These are phyloP conservation scores for Aurantiochytrium sp. DNA, from an alignment of 108 stramenopile species.

Conservation along the genomic window DNA sequence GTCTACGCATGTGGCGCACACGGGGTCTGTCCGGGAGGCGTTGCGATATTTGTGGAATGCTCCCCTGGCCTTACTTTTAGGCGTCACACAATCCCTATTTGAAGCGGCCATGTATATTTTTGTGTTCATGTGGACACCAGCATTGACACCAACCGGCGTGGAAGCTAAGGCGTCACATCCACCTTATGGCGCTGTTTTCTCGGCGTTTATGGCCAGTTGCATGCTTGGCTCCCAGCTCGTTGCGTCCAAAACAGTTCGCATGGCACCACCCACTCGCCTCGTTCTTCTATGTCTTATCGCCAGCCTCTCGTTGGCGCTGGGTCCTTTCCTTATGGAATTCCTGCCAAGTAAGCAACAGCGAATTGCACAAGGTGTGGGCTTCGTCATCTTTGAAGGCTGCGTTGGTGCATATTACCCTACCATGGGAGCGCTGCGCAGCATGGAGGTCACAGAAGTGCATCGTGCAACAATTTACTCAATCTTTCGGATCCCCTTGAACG, in stretches of 20 bases:
- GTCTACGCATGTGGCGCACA: background rate
- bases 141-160: conserved; percentile 32
- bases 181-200: conserved; percentile 79
- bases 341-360: background rate
- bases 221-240: conserved; percentile 80
- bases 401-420: conserved; percentile 93
- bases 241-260: conserved; percentile 30
- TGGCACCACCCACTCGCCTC: background rate
- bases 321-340: background rate
- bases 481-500: conserved; percentile 86
- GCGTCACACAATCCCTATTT: conserved; percentile 77
- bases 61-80: conserved; percentile 75
- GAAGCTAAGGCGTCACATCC: background rate
- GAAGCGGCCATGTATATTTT: conserved; percentile 94
- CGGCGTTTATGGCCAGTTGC: conserved; percentile 86
- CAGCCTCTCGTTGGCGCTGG: no score
- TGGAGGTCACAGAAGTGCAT: conserved; percentile 81
- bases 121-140: conserved; percentile 90
- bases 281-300: no score
- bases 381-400: conserved; percentile 88
- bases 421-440: conserved; percentile 83
- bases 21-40: conserved; percentile 35
- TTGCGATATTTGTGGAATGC: conserved; percentile 56
- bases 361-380: conserved; percentile 36
- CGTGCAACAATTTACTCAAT: conserved; percentile 89